Evolutionary conservation across 805 yeast genomes (phyloP), one percentile per base, ranked within the genome.

Genomic region (Kregervanrija pseudodelftensis): DNA sequence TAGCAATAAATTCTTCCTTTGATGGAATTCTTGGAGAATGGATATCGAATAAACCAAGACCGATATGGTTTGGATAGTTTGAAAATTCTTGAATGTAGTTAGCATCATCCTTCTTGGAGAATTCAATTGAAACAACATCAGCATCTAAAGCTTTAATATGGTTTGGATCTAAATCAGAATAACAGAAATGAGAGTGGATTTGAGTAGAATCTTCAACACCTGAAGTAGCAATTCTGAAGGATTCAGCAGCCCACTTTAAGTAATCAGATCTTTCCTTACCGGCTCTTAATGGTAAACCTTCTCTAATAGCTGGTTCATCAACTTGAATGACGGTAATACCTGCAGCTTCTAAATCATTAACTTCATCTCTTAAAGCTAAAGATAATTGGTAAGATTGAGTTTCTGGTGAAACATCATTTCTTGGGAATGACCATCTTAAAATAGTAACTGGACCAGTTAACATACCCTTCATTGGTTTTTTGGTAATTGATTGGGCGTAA

Each of bases 351-450:
- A 93, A 86, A 70, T 93, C 99, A 66, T 83, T 77, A 62, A 93
- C 99, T 80, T 93, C 99, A 65, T 93, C 99, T 77, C 98, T 88
- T 67, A 93, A 79, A 60, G 98, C 98, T 65, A 93, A 78, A 68
- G 95, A 95, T 67, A 93, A 84, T 80, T 93, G 99, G 70, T 85
- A 79, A 60, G 97, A 88, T 79, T 93, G 99, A 58, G 80, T 79
- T 77, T 85, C 79, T 75, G 85, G 90, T 53, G 95, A 76, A 59
- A 91, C 85, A 65, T 93, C 99, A 69, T 90, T 91, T 85, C 99
- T 88, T 78, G 99, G 99, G 97, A 93, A 93, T 61, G 99, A 93
- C 99, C 99, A 93, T 82, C 99, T 87, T 71, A 93, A 84, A 75
- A 95, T 88, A 68, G 99, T 93, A 64, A 93, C 93, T 70, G 99